phyloP scores from a whole-genome alignment of 441 rosid genomes.

The Kokia cookei region DNA sequence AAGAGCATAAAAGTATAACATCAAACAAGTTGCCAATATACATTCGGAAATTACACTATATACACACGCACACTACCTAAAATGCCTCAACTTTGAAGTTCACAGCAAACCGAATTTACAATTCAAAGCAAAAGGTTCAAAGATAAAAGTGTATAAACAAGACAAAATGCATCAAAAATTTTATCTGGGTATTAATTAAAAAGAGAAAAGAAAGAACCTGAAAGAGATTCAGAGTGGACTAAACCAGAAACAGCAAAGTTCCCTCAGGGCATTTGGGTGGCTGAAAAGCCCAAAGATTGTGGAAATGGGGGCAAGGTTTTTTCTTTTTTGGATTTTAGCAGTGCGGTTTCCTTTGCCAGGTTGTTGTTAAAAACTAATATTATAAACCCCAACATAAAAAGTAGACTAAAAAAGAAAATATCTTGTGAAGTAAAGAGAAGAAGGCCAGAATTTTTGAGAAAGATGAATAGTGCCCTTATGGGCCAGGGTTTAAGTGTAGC shows the following conservation, averaged over 20 bases:
- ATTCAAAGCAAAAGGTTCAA: neutral
- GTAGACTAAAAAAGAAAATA: neutral
- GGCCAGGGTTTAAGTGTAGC: slow-evolving; percentile 5
- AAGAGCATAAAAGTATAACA: neutral
- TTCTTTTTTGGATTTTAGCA: slow-evolving; percentile 28
- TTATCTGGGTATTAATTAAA: neutral
- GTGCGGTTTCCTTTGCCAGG: neutral
- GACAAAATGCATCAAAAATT: neutral
- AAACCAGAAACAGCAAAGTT: neutral
- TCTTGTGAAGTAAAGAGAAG: slow-evolving; percentile 1
- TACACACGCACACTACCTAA: neutral
- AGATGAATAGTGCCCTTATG: neutral
- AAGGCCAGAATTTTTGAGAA: neutral
- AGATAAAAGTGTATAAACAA: neutral
- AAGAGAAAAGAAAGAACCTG: slow-evolving; percentile 2
- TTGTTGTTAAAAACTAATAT: neutral
- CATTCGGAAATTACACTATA: neutral
- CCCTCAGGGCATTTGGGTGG: slow-evolving; percentile 7
- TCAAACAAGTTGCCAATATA: neutral
- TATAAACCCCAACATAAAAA: too few species aligned
- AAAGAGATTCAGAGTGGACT: slow-evolving; percentile 1
- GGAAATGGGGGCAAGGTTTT: neutral
- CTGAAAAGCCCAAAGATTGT: neutral
- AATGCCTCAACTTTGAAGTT: neutral
- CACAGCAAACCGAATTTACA: neutral